These are phyloP conservation scores for Curvularia sp. DNA, from an alignment of 2,329 filamentous ascomycete species.

Conservation along the genomic window DNA sequence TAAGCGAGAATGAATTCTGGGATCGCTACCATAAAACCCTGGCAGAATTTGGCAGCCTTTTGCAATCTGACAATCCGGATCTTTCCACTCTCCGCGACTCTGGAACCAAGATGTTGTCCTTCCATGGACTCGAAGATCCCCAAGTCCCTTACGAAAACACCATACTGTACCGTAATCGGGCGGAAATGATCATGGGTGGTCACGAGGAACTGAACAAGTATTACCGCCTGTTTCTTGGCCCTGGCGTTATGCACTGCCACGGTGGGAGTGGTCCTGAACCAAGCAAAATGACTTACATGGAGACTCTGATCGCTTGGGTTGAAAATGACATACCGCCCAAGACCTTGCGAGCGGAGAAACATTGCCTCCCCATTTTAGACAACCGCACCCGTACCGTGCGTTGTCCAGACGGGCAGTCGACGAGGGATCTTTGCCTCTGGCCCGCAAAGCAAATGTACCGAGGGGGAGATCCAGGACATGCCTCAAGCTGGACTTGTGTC, in stretches of 20 bases:
- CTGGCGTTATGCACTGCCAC: slow-evolving; percentile 38
- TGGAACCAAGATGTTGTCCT: slow-evolving; percentile 39
- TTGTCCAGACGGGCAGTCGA: background rate
- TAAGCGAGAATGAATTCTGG: slow-evolving; percentile 25
- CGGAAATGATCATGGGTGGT: slow-evolving; percentile 37
- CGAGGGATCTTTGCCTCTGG: background rate
- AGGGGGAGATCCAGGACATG: background rate
- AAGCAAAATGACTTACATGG: slow-evolving; percentile 29
- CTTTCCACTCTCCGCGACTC: slow-evolving; percentile 31
- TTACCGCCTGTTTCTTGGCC: slow-evolving; percentile 43
- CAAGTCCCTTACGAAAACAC: slow-evolving; percentile 39
- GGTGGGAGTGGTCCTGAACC: slow-evolving; percentile 26
- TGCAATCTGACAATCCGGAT: slow-evolving; percentile 34
- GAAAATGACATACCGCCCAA: slow-evolving; percentile 34
- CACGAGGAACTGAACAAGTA: slow-evolving; percentile 34
- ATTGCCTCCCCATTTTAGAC: background rate
- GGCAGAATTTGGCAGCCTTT: slow-evolving; percentile 31
- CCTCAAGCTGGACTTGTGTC: background rate
- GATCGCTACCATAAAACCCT: slow-evolving; percentile 28
- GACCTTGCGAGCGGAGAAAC: background rate
- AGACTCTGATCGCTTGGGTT: slow-evolving; percentile 39
- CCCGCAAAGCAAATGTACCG: background rate
- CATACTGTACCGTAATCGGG: slow-evolving; percentile 30
- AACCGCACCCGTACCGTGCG: no score
- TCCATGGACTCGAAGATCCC: slow-evolving; percentile 37